Percentiles rank a stretch among this genome's conserved stretches.
phyloP scores from a whole-genome alignment of 208 protist species.

The Leishmania turanica region DNA sequence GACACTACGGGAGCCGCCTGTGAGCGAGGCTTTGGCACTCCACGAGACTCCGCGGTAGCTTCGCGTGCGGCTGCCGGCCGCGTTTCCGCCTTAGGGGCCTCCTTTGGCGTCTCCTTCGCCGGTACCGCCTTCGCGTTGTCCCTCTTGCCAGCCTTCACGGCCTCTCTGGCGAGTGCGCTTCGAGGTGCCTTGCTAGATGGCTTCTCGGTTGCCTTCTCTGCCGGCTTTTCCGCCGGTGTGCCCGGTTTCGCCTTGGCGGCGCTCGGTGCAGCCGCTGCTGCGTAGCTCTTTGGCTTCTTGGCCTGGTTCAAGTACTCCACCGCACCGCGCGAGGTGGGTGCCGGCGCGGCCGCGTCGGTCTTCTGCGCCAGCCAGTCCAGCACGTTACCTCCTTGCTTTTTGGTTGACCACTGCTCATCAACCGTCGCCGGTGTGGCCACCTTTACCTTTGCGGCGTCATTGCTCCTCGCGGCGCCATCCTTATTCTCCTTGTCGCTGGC shows the following conservation, averaged over 20 bases:
- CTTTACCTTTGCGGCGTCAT: conserved; percentile 5
- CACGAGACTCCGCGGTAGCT: neutral
- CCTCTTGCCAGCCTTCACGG: neutral
- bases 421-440: neutral
- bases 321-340: conserved; percentile 17
- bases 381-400: conserved; percentile 52
- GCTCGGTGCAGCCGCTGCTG: neutral
- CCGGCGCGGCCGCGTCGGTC: conserved; percentile 36
- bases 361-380: conserved; percentile 72
- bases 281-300: conserved; percentile 29
- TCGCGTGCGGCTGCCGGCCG: conserved; percentile 3
- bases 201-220: conserved; percentile 15
- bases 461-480: neutral
- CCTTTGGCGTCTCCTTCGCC: neutral
- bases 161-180: neutral
- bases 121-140: neutral
- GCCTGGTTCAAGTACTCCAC: conserved; percentile 76
- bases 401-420: conserved; percentile 33
- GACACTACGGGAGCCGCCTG: neutral
- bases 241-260: conserved; percentile 14
- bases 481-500: conserved; percentile 17
- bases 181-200: neutral
- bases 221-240: neutral
- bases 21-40: conserved; percentile 40
- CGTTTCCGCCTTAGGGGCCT: conserved; percentile 1